phyloP scores from a whole-genome alignment of 352 stramenopile genomes.

The Phytophthora pluvialis region DNA sequence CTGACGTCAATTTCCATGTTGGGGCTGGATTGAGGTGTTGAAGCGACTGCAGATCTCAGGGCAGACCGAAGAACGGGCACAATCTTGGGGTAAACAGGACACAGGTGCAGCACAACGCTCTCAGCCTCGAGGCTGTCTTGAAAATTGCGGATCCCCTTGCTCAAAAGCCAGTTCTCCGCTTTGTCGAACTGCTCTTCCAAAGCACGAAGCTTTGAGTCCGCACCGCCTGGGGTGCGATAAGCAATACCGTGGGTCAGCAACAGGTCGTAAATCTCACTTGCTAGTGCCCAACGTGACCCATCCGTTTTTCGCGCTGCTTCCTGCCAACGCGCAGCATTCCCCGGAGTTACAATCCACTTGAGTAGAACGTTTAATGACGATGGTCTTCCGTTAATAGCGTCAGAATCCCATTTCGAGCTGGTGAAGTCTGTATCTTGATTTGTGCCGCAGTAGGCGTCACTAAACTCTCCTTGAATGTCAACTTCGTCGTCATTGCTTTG shows the following conservation, averaged over 20 bases:
- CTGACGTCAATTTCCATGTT: background rate
- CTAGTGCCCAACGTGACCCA: slow-evolving; percentile 1
- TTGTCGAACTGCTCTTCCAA: slow-evolving; percentile 26
- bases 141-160: background rate
- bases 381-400: slow-evolving; percentile 2
- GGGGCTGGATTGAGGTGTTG: background rate
- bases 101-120: slow-evolving; percentile 11
- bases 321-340: slow-evolving; percentile 21
- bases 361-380: slow-evolving; percentile 20
- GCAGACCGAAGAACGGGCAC: background rate
- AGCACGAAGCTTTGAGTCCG: slow-evolving; percentile 8
- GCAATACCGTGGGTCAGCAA: slow-evolving; percentile 13
- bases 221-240: slow-evolving; percentile 1
- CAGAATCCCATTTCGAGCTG: slow-evolving; percentile 19
- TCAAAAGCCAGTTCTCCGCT: slow-evolving; percentile 18
- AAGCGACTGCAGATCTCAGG: background rate
- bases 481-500: slow-evolving; percentile 8
- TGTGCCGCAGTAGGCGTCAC: too few relatives aligned
- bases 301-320: slow-evolving; percentile 10
- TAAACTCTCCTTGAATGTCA: background rate
- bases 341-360: slow-evolving; percentile 14
- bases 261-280: slow-evolving; percentile 18
- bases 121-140: slow-evolving; percentile 4
- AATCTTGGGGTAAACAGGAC: slow-evolving; percentile 13
- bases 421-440: background rate